Evolutionary conservation across 1,284 basidiomycete species (phyloP).

Genomic region (Austroboletus rostrupii): DNA sequence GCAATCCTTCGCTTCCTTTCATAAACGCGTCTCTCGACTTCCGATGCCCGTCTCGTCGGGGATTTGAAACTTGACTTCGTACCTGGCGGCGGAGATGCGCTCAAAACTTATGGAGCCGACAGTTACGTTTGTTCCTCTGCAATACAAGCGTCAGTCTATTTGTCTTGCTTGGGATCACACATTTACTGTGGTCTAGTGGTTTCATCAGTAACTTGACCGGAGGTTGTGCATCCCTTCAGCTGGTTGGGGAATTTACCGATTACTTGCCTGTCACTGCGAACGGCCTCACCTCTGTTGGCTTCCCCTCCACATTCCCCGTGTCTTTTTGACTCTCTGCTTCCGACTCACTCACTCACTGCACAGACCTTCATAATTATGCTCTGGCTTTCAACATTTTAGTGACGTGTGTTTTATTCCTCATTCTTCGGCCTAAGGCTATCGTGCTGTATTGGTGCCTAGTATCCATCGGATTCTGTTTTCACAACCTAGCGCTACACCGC

Average conservation of each 20-base stretch:
- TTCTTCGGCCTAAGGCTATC: slow-evolving; percentile 71
- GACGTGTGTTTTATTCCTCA: slow-evolving; percentile 62
- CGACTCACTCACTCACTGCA: slow-evolving; percentile 56
- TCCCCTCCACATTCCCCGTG: slow-evolving; percentile 71
- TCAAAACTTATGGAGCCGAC: slow-evolving; percentile 77
- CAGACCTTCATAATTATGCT: slow-evolving; percentile 65
- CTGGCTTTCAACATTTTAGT: slow-evolving; percentile 70
- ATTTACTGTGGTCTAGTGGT: slow-evolving; percentile 46
- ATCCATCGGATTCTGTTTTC: slow-evolving; percentile 82
- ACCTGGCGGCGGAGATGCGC: slow-evolving; percentile 74
- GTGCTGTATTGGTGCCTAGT: slow-evolving; percentile 75
- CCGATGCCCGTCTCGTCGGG: slow-evolving; percentile 78
- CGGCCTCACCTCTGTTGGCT: slow-evolving; percentile 69
- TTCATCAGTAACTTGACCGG: slow-evolving; percentile 61
- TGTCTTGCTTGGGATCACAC: not conserved
- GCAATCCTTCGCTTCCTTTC: slow-evolving; percentile 57
- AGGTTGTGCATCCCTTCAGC: slow-evolving; percentile 71
- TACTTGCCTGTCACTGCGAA: slow-evolving; percentile 59
- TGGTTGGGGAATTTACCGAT: slow-evolving; percentile 69
- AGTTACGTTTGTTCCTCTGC: slow-evolving; percentile 85
- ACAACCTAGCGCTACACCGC: slow-evolving; percentile 69
- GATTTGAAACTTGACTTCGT: slow-evolving; percentile 59
- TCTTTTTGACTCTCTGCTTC: slow-evolving; percentile 47
- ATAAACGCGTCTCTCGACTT: slow-evolving; percentile 62
- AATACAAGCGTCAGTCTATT: slow-evolving; percentile 64